A percentile compares a stretch with the other conserved stretches of the same genome.
phyloP scores from a whole-genome alignment of 2,329 filamentous ascomycete genomes.

The Scolecobasidium constrictum region DNA sequence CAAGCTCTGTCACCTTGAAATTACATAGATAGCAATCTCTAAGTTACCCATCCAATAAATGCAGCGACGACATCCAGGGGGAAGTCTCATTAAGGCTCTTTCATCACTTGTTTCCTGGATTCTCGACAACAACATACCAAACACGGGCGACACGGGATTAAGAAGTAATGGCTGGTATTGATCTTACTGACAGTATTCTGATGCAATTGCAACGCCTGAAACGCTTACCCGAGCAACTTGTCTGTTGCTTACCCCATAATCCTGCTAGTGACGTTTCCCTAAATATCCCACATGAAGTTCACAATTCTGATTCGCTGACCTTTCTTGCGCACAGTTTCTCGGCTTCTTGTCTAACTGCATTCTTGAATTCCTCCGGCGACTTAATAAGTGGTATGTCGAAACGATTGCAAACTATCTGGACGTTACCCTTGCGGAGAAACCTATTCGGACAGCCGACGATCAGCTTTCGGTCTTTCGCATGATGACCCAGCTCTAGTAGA shows the following conservation, averaged over 20 bases:
- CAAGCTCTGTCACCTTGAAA: constrained; percentile 7
- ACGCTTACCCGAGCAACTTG: constrained; percentile 7
- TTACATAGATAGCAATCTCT: constrained; percentile 3
- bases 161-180: constrained; percentile 7
- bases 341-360: constrained; percentile 8
- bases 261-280: constrained; percentile 5
- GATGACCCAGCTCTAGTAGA: constrained; percentile 50
- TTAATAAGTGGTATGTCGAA: constrained; percentile 25
- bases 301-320: constrained; percentile 8
- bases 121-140: constrained; percentile 5
- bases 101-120: constrained; percentile 6
- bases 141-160: not conserved
- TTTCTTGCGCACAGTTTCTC: constrained; percentile 8
- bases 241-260: constrained; percentile 8
- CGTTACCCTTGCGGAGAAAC: constrained; percentile 49
- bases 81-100: constrained; percentile 4
- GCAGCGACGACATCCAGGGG: constrained; percentile 3
- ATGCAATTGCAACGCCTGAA: constrained; percentile 7
- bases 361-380: constrained; percentile 7
- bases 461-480: constrained; percentile 29
- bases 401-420: constrained; percentile 44
- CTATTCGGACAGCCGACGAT: constrained; percentile 42
- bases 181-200: constrained; percentile 8
- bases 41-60: constrained; percentile 6
- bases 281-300: constrained; percentile 8